Base-by-base conservation (phyloP, 78 protist species). In the Speleostelium caveatum region DNA sequence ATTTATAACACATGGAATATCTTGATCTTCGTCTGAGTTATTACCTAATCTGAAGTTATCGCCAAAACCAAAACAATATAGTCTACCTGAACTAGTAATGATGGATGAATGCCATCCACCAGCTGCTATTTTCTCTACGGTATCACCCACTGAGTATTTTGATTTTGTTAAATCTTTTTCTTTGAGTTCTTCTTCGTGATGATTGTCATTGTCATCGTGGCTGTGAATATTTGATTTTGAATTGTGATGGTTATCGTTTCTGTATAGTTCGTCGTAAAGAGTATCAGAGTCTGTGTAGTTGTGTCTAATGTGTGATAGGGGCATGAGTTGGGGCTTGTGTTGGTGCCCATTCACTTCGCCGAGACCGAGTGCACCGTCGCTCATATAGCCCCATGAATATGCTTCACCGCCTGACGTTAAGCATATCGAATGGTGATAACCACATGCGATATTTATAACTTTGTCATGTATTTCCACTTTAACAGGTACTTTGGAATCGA, bases 91-190 rank as follows among this genome's bases (percentile, higher is more conserved):
- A 6, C 38, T 59, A 24, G 91, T 83, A 24, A 83, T 69, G 63
- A 83, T 83, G 1, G 74, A 77, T 2, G 75, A 65, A n/a, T 83
- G 41, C 91, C 91, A 83, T n/a, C 63, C 91, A 69, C 91, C 91
- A 0, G 91, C 91, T n/a, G 73, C 45, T 19, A 83, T 60, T 12
- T 41, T 53, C 21, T 65, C 79, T 0, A 74, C 91, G 10, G 66
- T 51, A 45, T 83, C 91, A 6, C 91, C 79, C 7, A 28, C 36
- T 0, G 41, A 24, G 61, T 67, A 80, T 33, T 72, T 72, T 14
- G n/a, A 14, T 14, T 45, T 45, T 6, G 53, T 45, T 14, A 14
- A 10, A 45, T 45, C 53, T 14, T 45, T 6, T 51, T 28, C n/a
- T 0, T 53, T 56, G 14, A 72, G 26, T 1, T 30, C 53, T 28